These are phyloP conservation scores for Phytophthora litchii DNA, from an alignment of 352 stramenopile genomes.

Conservation along the genomic window DNA sequence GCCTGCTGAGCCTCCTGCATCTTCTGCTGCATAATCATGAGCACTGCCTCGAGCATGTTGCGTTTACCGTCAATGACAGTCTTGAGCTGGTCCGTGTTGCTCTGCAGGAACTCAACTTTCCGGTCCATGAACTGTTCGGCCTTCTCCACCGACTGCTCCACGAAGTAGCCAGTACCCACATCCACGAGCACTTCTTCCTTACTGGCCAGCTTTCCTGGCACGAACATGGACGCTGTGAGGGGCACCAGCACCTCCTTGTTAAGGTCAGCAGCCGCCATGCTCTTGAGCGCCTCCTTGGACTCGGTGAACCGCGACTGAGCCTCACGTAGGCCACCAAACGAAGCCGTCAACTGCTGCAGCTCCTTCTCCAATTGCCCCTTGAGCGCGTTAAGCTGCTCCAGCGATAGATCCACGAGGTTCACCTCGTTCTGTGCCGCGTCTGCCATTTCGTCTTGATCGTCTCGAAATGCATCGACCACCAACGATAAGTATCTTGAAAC, in stretches of 20 bases:
- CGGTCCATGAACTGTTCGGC: constrained; percentile 92
- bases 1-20: constrained; percentile 52
- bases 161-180: constrained; percentile 95
- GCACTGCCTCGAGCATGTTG: constrained; percentile 80
- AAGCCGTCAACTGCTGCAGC: constrained; percentile 76
- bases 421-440: constrained; percentile 54
- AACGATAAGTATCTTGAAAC: constrained; percentile 25
- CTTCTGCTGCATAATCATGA: constrained; percentile 89
- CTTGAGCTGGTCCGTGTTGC: constrained; percentile 93
- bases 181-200: constrained; percentile 92
- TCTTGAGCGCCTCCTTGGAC: constrained; percentile 76
- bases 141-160: constrained; percentile 91
- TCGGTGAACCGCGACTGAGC: constrained; percentile 80
- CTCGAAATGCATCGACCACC: constrained; percentile 28
- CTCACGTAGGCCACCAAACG: constrained; percentile 74
- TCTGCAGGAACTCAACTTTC: constrained; percentile 92
- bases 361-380: constrained; percentile 90
- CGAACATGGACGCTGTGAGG: constrained; percentile 95
- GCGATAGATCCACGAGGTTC: constrained; percentile 87
- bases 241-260: constrained; percentile 93
- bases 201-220: constrained; percentile 88
- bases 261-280: constrained; percentile 60
- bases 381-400: constrained; percentile 94
- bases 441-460: constrained; percentile 42
- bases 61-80: constrained; percentile 84